A percentile compares a stretch with the other conserved stretches of the same genome.
phyloP scores from a whole-genome alignment of 768 basidiomycete species.

The Pholiota microspora region DNA sequence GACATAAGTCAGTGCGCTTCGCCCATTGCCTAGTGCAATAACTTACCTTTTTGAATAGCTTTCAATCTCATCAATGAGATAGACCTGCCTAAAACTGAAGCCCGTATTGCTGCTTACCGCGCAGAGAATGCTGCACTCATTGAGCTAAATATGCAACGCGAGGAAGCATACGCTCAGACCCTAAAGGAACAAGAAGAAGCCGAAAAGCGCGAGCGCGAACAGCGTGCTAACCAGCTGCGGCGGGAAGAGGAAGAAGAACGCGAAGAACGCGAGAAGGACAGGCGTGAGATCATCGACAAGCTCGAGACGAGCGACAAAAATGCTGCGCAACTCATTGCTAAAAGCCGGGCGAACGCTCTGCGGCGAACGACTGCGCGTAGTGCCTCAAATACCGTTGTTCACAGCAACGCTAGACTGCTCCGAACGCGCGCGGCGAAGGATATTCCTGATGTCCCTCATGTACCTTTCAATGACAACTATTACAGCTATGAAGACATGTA shows the following conservation, averaged over 20 bases:
- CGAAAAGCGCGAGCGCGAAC: conserved; percentile 70
- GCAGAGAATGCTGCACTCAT: conserved; percentile 81
- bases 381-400: conserved; percentile 41
- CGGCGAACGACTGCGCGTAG: conserved; percentile 61
- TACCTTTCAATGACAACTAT: conserved; percentile 74
- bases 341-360: conserved; percentile 60
- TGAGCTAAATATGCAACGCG: conserved; percentile 79
- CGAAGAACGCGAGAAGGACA: conserved; percentile 69
- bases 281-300: conserved; percentile 74
- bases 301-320: conserved; percentile 76
- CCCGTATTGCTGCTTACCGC: conserved; percentile 74
- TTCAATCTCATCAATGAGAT: conserved; percentile 95
- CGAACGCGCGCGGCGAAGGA: conserved; percentile 64
- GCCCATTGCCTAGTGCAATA: conserved; percentile 6
- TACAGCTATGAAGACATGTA: conserved; percentile 75
- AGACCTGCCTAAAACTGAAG: conserved; percentile 78
- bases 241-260: conserved; percentile 75
- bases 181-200: conserved; percentile 79
- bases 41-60: conserved; percentile 41
- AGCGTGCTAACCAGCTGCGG: conserved; percentile 62
- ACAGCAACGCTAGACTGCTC: conserved; percentile 47
- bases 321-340: conserved; percentile 68
- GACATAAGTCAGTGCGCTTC: conserved; percentile 54
- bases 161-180: conserved; percentile 70
- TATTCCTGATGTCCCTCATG: conserved; percentile 79